Evolutionary conservation across 345 rosid species (phyloP).

Genomic region (Bruguiera parviflora): DNA sequence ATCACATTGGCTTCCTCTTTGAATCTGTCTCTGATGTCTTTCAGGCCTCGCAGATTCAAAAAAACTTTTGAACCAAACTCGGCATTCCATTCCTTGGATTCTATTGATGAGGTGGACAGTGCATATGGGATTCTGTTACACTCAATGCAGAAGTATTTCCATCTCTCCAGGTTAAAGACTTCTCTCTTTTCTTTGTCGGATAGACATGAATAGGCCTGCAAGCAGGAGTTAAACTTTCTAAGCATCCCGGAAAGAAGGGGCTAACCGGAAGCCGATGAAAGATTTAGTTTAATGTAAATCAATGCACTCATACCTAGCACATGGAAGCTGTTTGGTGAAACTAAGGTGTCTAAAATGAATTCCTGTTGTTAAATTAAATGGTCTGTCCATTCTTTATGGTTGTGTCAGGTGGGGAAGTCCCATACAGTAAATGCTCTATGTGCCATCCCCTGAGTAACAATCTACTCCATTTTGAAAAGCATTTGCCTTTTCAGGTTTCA

Average conservation of each 20-base stretch:
- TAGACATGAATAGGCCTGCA: constrained; percentile 76
- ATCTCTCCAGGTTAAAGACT: constrained; percentile 54
- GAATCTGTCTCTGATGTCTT: constrained; percentile 53
- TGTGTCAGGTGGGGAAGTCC: constrained; percentile 22
- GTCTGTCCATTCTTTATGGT: constrained; percentile 15
- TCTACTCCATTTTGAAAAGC: neutral
- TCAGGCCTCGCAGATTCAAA: constrained; percentile 29
- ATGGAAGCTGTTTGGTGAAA: constrained; percentile 20
- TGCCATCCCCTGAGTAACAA: neutral
- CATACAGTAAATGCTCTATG: neutral
- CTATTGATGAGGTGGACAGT: constrained; percentile 12
- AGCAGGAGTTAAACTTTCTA: neutral
- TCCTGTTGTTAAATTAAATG: constrained; percentile 25
- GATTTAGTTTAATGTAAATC: neutral
- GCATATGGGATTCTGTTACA: constrained; percentile 50
- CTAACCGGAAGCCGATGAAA: no score
- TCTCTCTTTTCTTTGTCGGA: constrained; percentile 55
- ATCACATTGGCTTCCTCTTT: constrained; percentile 80
- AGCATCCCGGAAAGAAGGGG: neutral
- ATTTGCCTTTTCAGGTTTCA: neutral
- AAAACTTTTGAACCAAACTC: constrained; percentile 25
- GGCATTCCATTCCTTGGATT: constrained; percentile 11
- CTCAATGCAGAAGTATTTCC: constrained; percentile 47
- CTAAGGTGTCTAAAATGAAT: constrained; percentile 9
- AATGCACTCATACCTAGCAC: constrained; percentile 21